A percentile compares a stretch with the other conserved stretches of the same genome.
phyloP scores from a whole-genome alignment of 257 asterid species.

The Linderniella brevidens region DNA sequence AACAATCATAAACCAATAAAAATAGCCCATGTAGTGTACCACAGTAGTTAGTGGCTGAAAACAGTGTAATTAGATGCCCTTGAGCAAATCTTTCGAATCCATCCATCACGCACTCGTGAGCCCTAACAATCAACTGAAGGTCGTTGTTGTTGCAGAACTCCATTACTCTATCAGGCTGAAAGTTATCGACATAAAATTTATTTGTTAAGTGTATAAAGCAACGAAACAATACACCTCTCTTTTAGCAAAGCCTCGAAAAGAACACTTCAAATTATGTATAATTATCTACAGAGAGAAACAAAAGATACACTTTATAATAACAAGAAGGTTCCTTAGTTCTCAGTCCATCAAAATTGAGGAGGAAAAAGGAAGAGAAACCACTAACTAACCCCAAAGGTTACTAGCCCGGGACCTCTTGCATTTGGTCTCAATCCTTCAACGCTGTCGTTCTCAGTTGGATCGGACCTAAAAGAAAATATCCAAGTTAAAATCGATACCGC shows the following conservation, averaged over 20 bases:
- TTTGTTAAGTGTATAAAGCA: neutral
- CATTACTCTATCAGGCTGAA: conserved; percentile 98
- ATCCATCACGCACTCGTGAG: conserved; percentile 99
- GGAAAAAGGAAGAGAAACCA: conserved; percentile 7
- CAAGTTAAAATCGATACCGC: too few relatives aligned
- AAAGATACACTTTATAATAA: too few relatives aligned
- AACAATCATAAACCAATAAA: too few relatives aligned
- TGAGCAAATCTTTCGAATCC: conserved; percentile 99
- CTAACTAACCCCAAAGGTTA: conserved; percentile 94
- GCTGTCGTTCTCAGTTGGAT: conserved; percentile 98
- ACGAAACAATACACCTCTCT: too few relatives aligned
- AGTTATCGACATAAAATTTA: conserved; percentile 9
- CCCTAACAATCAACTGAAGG: conserved; percentile 91
- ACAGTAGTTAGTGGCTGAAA: conserved; percentile 96
- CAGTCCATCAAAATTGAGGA: neutral
- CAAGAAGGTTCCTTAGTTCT: neutral
- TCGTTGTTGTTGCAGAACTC: conserved; percentile 95
- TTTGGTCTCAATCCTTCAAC: conserved; percentile 97
- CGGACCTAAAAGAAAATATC: conserved; percentile 59
- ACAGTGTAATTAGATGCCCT: conserved; percentile 91
- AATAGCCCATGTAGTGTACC: conserved; percentile 33
- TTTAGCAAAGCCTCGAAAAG: too few relatives aligned
- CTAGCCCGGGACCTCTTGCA: conserved; percentile 99
- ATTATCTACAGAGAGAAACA: neutral
- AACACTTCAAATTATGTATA: too few relatives aligned